A percentile compares a stretch with the other conserved stretches of the same genome.
phyloP scores from a whole-genome alignment of 169 alveolate species.

The Eimeria maxima region DNA sequence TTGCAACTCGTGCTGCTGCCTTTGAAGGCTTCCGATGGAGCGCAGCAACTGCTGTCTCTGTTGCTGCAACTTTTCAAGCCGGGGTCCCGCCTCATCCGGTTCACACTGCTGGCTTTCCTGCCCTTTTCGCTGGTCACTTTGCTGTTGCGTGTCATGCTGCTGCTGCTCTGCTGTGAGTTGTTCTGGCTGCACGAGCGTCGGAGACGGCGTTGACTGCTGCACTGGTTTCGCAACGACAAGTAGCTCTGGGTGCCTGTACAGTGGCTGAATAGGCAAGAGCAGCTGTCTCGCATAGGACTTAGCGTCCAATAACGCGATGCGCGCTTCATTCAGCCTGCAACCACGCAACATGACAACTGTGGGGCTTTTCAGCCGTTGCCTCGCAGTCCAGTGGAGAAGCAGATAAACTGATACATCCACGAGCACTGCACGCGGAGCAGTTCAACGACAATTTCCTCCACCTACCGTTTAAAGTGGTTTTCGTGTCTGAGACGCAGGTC shows the following conservation, averaged over 20 bases:
- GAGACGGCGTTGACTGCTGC: slow-evolving; percentile 74
- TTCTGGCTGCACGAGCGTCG: slow-evolving; percentile 25
- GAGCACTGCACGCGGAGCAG: not conserved
- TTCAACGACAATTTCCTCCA: not conserved
- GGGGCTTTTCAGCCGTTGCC: not conserved
- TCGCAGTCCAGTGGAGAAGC: not conserved
- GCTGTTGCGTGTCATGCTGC: slow-evolving; percentile 22
- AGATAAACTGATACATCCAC: not conserved
- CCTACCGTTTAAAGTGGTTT: slow-evolving; percentile 74
- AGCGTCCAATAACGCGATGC: slow-evolving; percentile 68
- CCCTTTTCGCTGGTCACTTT: slow-evolving; percentile 1
- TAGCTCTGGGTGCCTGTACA: slow-evolving; percentile 75
- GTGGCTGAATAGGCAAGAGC: slow-evolving; percentile 78
- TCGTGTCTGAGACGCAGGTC: slow-evolving; percentile 78
- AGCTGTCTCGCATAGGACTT: slow-evolving; percentile 67
- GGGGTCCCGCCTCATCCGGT: slow-evolving; percentile 2
- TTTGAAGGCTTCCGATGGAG: slow-evolving; percentile 68
- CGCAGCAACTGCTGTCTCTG: slow-evolving; percentile 78
- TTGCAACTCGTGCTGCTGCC: slow-evolving; percentile 70
- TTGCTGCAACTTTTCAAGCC: slow-evolving; percentile 47
- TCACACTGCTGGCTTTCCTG: not conserved
- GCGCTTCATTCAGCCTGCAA: slow-evolving; percentile 80
- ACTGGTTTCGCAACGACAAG: slow-evolving; percentile 35
- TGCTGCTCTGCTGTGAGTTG: slow-evolving; percentile 6
- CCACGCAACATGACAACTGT: not conserved